Evolutionary conservation across 352 stramenopile species (phyloP).

Genomic region (Phytopythium boreale): DNA sequence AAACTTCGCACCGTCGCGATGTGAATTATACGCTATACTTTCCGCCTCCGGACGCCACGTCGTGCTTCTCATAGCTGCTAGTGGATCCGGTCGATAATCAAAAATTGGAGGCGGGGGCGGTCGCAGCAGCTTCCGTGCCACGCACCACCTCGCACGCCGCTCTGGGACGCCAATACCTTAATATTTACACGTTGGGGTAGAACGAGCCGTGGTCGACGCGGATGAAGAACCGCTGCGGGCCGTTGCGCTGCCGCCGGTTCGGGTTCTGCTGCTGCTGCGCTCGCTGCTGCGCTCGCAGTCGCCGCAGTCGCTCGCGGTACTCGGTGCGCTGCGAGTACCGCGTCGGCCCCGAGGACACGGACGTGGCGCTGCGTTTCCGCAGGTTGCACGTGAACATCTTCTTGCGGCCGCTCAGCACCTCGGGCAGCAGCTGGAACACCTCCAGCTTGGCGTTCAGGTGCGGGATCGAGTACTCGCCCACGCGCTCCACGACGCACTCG

Average conservation of each 20-base stretch:
- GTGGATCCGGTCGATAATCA: too few species aligned
- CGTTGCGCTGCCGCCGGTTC: slow-evolving; percentile 15
- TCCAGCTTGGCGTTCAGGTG: slow-evolving; percentile 43
- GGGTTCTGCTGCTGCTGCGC: slow-evolving; percentile 15
- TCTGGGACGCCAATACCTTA: neutral
- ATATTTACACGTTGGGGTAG: slow-evolving; percentile 20
- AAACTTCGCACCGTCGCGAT: too few species aligned
- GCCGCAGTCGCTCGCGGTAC: slow-evolving; percentile 34
- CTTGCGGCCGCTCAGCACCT: slow-evolving; percentile 37
- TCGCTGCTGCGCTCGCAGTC: slow-evolving; percentile 24
- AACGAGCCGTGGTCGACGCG: slow-evolving; percentile 40
- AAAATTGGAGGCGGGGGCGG: too few species aligned
- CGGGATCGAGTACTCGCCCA: slow-evolving; percentile 44
- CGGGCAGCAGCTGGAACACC: slow-evolving; percentile 45
- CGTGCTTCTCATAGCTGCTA: too few species aligned
- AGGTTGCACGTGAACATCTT: slow-evolving; percentile 46
- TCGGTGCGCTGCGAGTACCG: slow-evolving; percentile 39
- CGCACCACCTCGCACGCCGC: neutral
- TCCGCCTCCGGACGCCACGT: too few species aligned
- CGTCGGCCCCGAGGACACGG: slow-evolving; percentile 18
- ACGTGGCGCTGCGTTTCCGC: slow-evolving; percentile 36
- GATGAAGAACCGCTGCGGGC: slow-evolving; percentile 28
- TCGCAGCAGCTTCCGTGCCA: neutral
- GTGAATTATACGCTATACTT: too few species aligned
- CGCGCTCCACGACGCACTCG: slow-evolving; percentile 36